phyloP scores from a whole-genome alignment of 352 stramenopile species.

The Phytophthora megakarya region DNA sequence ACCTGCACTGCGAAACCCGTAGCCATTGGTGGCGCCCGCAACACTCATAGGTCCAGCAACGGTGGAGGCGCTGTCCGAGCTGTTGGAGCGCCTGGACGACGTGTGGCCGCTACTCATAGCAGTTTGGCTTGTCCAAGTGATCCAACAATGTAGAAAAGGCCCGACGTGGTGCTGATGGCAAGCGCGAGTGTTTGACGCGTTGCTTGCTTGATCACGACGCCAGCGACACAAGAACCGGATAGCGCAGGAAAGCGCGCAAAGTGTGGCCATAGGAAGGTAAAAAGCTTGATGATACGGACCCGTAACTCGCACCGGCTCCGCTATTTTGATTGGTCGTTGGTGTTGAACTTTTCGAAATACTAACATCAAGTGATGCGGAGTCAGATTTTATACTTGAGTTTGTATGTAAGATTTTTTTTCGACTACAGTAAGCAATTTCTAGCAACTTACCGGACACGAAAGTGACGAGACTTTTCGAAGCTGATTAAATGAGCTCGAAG shows the following conservation, averaged over 20 bases:
- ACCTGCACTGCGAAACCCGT: constrained; percentile 53
- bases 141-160: constrained; percentile 36
- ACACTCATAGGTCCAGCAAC: constrained; percentile 36
- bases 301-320: constrained; percentile 3
- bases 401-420: constrained; percentile 15
- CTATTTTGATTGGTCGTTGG: constrained; percentile 14
- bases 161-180: constrained; percentile 22
- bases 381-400: constrained; percentile 15
- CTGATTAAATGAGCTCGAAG: too few relatives aligned
- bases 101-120: constrained; percentile 29
- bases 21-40: constrained; percentile 48
- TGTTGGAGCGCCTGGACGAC: constrained; percentile 32
- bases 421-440: too few relatives aligned
- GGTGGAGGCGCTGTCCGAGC: constrained; percentile 38
- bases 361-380: constrained; percentile 1
- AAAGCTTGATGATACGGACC: background rate
- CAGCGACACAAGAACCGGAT: constrained; percentile 38
- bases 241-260: constrained; percentile 17
- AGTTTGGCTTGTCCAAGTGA: constrained; percentile 20
- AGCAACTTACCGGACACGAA: too few relatives aligned
- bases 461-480: background rate
- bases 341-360: background rate
- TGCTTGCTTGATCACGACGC: constrained; percentile 27
- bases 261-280: background rate
- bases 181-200: constrained; percentile 8